These are phyloP conservation scores for Flueggea neowawraea DNA, from an alignment of 441 rosid genomes.

Conservation along the genomic window DNA sequence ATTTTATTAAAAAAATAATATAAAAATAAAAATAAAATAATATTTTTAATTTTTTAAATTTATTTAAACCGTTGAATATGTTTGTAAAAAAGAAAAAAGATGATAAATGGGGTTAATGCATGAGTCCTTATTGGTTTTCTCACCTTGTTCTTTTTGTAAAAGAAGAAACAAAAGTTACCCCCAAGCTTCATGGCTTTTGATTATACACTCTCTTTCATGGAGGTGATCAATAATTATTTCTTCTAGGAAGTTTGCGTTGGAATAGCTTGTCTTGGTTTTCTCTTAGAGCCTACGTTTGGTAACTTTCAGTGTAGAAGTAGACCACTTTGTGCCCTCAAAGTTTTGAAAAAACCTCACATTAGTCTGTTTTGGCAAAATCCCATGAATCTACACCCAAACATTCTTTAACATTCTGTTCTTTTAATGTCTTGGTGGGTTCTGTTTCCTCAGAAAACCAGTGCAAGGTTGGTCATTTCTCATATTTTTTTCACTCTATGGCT, in stretches of 20 bases:
- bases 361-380: conserved; percentile 15
- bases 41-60: too few species aligned
- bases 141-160: conserved; percentile 21
- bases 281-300: conserved; percentile 15
- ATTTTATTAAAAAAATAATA: too few species aligned
- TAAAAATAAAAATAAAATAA: too few species aligned
- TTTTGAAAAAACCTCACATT: conserved; percentile 9
- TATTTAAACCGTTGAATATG: too few species aligned
- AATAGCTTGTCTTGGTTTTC: conserved; percentile 19
- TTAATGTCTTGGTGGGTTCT: conserved; percentile 25
- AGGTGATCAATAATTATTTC: conserved; percentile 32
- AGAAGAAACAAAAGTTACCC: conserved; percentile 19
- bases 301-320: conserved; percentile 20
- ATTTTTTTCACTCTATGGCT: background rate
- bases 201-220: conserved; percentile 31
- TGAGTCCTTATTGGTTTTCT: conserved; percentile 17
- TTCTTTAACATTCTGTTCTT: background rate
- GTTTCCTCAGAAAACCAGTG: conserved; percentile 22
- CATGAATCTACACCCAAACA: conserved; percentile 17
- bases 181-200: conserved; percentile 28
- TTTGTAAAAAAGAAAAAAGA: too few species aligned
- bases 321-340: conserved; percentile 17
- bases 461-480: conserved; percentile 41
- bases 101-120: conserved; percentile 21
- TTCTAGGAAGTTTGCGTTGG: conserved; percentile 25